Conservation (phyloP, 2,329 filamentous ascomycete genomes). For the Drechslerella dactyloides region DNA sequence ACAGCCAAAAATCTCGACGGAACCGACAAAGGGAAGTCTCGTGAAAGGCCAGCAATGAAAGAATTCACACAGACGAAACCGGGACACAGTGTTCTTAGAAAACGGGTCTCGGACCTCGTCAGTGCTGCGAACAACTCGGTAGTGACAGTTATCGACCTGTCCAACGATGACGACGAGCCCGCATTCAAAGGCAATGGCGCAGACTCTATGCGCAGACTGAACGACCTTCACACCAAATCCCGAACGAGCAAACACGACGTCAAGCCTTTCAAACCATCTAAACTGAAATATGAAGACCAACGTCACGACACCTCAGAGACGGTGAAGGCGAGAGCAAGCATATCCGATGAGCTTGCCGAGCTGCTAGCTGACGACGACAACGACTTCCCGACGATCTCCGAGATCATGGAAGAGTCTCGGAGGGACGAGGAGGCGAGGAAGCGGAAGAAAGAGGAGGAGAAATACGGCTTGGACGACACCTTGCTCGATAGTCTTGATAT, state of each 20-base stretch:
- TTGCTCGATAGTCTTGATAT: conserved; percentile 36
- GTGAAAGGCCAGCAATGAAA: conserved; percentile 15
- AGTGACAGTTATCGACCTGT: conserved; percentile 31
- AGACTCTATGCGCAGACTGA: conserved; percentile 27
- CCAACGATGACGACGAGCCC: conserved; percentile 26
- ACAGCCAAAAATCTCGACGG: conserved; percentile 7
- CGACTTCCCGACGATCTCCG: conserved; percentile 35
- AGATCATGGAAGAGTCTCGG: conserved; percentile 27
- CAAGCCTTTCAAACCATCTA: conserved; percentile 28
- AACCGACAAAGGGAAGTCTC: neutral
- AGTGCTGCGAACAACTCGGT: conserved; percentile 11
- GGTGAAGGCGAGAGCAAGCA: neutral
- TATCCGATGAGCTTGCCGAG: conserved; percentile 30
- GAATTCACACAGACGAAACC: conserved; percentile 23
- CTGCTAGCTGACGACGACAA: conserved; percentile 34
- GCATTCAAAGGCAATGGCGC: conserved; percentile 38
- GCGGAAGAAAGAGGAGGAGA: conserved; percentile 11
- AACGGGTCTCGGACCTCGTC: conserved; percentile 39
- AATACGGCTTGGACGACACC: conserved; percentile 24
- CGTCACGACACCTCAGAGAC: neutral
- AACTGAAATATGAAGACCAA: neutral
- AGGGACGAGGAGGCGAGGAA: conserved; percentile 3
- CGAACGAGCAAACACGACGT: conserved; percentile 15
- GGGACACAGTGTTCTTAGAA: conserved; percentile 12
- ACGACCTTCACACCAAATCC: conserved; percentile 38